Base-by-base conservation (phyloP, 495 filamentous ascomycete species). In the Daldinia bambusicola region DNA sequence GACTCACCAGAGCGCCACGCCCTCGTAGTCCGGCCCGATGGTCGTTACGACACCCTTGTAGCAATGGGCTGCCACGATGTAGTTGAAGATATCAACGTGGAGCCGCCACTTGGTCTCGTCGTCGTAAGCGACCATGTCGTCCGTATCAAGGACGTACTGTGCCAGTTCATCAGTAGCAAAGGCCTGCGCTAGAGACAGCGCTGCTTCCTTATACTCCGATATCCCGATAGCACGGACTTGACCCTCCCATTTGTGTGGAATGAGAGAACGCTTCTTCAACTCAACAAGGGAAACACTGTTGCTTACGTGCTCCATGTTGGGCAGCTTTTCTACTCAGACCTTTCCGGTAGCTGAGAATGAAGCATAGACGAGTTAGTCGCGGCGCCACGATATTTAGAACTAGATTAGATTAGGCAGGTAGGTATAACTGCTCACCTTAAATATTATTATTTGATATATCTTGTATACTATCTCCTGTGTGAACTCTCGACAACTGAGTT, bases 1-100 rank as follows among this genome's bases (percentile, higher is more conserved):
- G 53, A 85, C 89, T 78, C 84, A 93, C 92, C 92, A 95, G 40
- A 95, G 83, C 63, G 90, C 91, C 60, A 94, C 89, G 62, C 85
- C 87, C 74, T 91, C 92, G 76, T 89, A 92, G 70, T 93, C 85
- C 50, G 88, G 86, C 2, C 92, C 92, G 73, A 90, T 87, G 20
- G 88, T 88, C 22, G 90, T 89, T 43, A 89, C 92, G 48, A 93
- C 70, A 20, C 92, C 92, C 58, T 87, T 89, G 63, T 91, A 82
- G 76, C 85, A 86, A 75, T 93, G 91, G 57, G 91, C 88, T 36
- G 90, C 87, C 38, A 89, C 88, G 67, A 92, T 83, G 79, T 92
- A 92, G 55, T 89, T 87, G 75, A 93, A 84, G 67, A 93, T 91
- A 69, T 88, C 84, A 52, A 90, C 81, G 75, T 95, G 92, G 37